These are phyloP conservation scores for Verticillium isaacii DNA, from an alignment of 2,329 filamentous ascomycete genomes.

Conservation along the genomic window DNA sequence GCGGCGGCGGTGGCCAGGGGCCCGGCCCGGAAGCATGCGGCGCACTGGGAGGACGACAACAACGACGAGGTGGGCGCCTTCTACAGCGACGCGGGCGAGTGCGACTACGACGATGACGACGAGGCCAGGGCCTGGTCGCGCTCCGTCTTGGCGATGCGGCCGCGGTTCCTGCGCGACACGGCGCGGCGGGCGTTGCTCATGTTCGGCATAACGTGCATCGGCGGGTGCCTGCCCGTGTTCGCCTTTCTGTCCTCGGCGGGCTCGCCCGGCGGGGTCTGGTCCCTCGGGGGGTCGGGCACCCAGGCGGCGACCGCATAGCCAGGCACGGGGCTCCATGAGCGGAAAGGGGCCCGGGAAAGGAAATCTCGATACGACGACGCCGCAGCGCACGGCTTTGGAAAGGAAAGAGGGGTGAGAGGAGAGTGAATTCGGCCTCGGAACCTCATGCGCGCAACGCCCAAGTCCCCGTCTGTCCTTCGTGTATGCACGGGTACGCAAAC, in stretches of 20 bases:
- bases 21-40: constrained; percentile 6
- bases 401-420: not conserved
- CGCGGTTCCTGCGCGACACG: constrained; percentile 14
- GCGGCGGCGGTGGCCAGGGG: not conserved
- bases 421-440: not conserved
- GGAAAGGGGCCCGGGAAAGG: not conserved
- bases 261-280: not conserved
- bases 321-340: not conserved
- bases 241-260: not conserved
- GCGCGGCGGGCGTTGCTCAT: constrained; percentile 22
- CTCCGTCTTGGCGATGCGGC: constrained; percentile 6
- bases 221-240: constrained; percentile 11
- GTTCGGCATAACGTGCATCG: constrained; percentile 24
- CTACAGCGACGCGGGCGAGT: constrained; percentile 6
- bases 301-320: not conserved
- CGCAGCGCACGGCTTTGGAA: not conserved
- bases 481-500: not conserved
- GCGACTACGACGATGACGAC: constrained; percentile 6
- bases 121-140: constrained; percentile 4
- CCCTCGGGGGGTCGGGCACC: not conserved
- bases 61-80: constrained; percentile 5
- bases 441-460: not conserved
- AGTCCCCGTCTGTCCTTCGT: not conserved
- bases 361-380: not conserved
- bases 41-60: constrained; percentile 11